Conservation (phyloP, 306 rosid genomes). For the Hippophae gyantsensis region DNA sequence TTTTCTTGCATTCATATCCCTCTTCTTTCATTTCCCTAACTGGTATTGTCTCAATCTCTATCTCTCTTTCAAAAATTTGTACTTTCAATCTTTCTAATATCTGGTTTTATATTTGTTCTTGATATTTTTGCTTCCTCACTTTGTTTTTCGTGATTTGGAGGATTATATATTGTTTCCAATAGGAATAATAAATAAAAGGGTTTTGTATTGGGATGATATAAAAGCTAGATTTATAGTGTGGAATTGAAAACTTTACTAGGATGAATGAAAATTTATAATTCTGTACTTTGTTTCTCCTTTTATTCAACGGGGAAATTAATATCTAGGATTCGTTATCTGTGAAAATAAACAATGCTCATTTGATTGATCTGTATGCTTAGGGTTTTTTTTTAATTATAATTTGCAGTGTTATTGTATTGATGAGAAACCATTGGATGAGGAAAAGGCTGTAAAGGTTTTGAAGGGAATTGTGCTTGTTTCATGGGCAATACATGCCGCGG, state of each 20-base stretch:
- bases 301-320: neutral
- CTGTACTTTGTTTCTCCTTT: neutral
- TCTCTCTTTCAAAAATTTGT: neutral
- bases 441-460: slow-evolving; percentile 22
- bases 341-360: neutral
- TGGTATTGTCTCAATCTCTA: slow-evolving; percentile 18
- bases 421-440: slow-evolving; percentile 43
- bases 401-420: slow-evolving; percentile 17
- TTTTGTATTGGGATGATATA: neutral
- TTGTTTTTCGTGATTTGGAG: neutral
- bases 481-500: slow-evolving; percentile 99
- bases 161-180: slow-evolving; percentile 1
- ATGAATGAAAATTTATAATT: neutral
- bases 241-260: neutral
- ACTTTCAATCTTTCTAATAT: neutral
- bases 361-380: slow-evolving; percentile 12
- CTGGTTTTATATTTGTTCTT: neutral
- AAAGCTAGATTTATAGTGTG: neutral
- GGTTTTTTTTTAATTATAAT: too few species aligned
- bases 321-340: neutral
- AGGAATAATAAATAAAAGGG: slow-evolving; percentile 8
- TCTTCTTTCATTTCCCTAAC: slow-evolving; percentile 1
- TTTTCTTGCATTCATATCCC: slow-evolving; percentile 1
- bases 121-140: neutral
- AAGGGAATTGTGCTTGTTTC: slow-evolving; percentile 38